Evolutionary conservation across 371 early-diverging fungal genomes (phyloP).

Genomic region (Spraguea lophii): DNA sequence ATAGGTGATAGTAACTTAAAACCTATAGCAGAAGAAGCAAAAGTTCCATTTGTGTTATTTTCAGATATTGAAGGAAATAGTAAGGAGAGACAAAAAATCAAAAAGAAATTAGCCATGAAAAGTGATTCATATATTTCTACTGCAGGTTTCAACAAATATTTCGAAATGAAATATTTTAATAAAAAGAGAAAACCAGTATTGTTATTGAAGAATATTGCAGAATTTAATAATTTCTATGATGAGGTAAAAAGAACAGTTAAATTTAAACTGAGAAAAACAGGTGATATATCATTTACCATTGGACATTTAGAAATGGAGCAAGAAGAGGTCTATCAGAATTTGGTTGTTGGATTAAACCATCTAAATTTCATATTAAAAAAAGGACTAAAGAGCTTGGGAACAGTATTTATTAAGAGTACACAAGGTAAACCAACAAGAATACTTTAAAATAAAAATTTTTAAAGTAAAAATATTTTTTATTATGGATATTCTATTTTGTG

Average conservation of each 20-base stretch:
- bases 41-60: slow-evolving; percentile 34
- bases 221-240: slow-evolving; percentile 36
- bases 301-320: slow-evolving; percentile 36
- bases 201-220: slow-evolving; percentile 36
- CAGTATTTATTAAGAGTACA: slow-evolving; percentile 40
- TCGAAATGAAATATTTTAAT: slow-evolving; percentile 35
- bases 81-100: slow-evolving; percentile 25
- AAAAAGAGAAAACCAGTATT: slow-evolving; percentile 43
- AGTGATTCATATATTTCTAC: slow-evolving; percentile 40
- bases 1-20: slow-evolving; percentile 31
- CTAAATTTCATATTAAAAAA: slow-evolving; percentile 42
- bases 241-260: slow-evolving; percentile 35
- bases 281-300: slow-evolving; percentile 34
- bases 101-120: slow-evolving; percentile 35
- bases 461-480: too few species aligned
- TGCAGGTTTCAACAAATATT: slow-evolving; percentile 32
- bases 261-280: slow-evolving; percentile 41
- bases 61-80: slow-evolving; percentile 35
- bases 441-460: too few species aligned
- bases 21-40: slow-evolving; percentile 10
- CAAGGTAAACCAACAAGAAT: slow-evolving; percentile 29
- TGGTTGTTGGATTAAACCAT: slow-evolving; percentile 29
- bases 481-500: too few species aligned
- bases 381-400: slow-evolving; percentile 38
- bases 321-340: slow-evolving; percentile 40